A percentile compares a stretch with the other conserved stretches of the same genome.
Conservation (phyloP, 2,329 filamentous ascomycete species). For the Pseudogymnoascus verrucosus region DNA sequence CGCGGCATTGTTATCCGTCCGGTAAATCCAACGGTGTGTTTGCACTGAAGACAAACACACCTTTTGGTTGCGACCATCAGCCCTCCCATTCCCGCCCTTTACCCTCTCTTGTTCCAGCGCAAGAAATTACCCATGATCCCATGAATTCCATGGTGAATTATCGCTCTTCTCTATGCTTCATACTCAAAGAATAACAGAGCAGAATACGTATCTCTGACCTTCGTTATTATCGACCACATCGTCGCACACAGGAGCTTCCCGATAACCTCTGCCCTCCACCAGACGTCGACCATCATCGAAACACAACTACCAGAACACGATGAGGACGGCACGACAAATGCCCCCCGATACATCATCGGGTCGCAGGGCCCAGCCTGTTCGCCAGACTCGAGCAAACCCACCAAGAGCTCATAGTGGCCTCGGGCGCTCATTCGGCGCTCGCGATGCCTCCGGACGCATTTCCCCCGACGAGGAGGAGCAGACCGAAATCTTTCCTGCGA, state of each 20-base stretch:
- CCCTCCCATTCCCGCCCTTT: conserved; percentile 1
- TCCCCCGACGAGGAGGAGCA: conserved; percentile 42
- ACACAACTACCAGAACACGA: conserved; percentile 16
- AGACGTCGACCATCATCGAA: conserved; percentile 1
- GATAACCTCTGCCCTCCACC: conserved; percentile 2
- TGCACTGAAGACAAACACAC: conserved; percentile 6
- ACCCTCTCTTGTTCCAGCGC: not conserved
- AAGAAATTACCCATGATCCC: not conserved
- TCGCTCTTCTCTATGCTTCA: not conserved
- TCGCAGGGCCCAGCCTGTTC: conserved; percentile 55
- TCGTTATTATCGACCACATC: not conserved
- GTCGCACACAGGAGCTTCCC: conserved; percentile 1
- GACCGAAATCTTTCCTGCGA: conserved; percentile 59
- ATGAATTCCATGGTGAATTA: conserved; percentile 6
- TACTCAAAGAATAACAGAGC: not conserved
- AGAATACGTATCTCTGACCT: conserved; percentile 8
- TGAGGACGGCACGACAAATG: conserved; percentile 28
- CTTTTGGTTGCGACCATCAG: conserved; percentile 8
- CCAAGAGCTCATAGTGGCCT: conserved; percentile 44
- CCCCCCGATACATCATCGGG: conserved; percentile 33
- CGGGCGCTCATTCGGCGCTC: conserved; percentile 34
- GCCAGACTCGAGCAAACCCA: conserved; percentile 58
- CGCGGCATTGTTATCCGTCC: not conserved
- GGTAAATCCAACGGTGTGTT: conserved; percentile 1
- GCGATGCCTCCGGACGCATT: conserved; percentile 39